A percentile compares a stretch with the other conserved stretches of the same genome.
Evolutionary conservation across 768 basidiomycete species (phyloP).

Genomic region (Crepidotus variabilis): DNA sequence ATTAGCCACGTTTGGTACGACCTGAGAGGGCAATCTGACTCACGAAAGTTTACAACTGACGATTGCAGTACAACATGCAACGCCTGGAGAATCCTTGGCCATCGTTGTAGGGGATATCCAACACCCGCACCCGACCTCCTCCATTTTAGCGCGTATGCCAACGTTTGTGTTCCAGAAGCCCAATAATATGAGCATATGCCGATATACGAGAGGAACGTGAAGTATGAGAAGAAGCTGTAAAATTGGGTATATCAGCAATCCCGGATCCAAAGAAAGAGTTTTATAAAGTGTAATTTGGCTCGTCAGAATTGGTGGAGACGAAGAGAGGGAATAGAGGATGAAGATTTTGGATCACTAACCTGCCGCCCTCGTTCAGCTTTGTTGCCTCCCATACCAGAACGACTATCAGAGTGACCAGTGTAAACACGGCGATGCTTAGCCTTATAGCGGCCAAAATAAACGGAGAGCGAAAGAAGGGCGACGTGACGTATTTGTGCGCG

Average conservation of each 20-base stretch:
- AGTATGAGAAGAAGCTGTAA: constrained; percentile 58
- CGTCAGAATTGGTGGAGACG: not conserved
- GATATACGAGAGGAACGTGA: constrained; percentile 59
- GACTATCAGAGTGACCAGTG: constrained; percentile 37
- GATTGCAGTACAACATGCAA: constrained; percentile 52
- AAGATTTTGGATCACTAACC: constrained; percentile 15
- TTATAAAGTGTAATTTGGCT: not conserved
- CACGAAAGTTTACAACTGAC: constrained; percentile 44
- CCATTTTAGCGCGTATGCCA: constrained; percentile 32
- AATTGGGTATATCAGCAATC: not conserved
- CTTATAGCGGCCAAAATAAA: constrained; percentile 40
- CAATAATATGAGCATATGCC: constrained; percentile 63
- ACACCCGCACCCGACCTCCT: constrained; percentile 18
- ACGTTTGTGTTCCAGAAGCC: constrained; percentile 52
- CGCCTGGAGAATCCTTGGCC: constrained; percentile 53
- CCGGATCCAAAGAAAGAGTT: not conserved
- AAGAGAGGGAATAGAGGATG: constrained; percentile 1
- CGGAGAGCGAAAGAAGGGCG: constrained; percentile 41
- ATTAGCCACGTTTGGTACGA: not conserved
- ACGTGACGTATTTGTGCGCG: constrained; percentile 39
- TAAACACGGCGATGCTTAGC: constrained; percentile 47
- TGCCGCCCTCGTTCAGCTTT: constrained; percentile 24
- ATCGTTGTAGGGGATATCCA: constrained; percentile 54
- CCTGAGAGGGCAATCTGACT: not conserved
- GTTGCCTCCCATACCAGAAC: constrained; percentile 31